Evolutionary conservation across 148 eudicot genomes (phyloP).

Genomic region (Polygonum maritimum): DNA sequence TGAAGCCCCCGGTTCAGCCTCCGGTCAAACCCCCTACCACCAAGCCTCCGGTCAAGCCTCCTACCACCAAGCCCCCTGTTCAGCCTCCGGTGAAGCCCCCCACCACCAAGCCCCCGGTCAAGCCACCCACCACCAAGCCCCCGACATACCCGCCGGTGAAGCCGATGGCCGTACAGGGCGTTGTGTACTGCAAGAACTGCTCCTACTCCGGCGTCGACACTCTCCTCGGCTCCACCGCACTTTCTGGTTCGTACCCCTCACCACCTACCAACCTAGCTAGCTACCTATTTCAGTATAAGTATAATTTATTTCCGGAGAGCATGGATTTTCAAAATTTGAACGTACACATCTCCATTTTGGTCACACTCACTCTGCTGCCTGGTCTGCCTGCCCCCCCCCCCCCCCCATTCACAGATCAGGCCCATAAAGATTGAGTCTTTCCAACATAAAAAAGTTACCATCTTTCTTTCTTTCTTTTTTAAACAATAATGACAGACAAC

Average conservation of each 20-base stretch:
- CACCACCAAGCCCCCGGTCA: not conserved
- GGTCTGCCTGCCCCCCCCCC: too few species aligned
- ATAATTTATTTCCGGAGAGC: not conserved
- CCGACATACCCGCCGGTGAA: not conserved
- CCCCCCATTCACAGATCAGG: too few species aligned
- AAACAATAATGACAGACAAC: not conserved
- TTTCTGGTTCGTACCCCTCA: conserved; percentile 4
- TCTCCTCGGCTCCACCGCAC: conserved; percentile 14
- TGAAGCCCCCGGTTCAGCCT: too few species aligned
- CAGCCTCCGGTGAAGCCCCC: conserved; percentile 6
- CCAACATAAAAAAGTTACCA: too few species aligned
- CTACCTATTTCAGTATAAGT: too few species aligned
- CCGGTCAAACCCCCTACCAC: not conserved
- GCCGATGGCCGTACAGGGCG: conserved; percentile 17
- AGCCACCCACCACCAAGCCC: not conserved
- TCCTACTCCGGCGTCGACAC: conserved; percentile 9
- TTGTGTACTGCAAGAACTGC: conserved; percentile 22
- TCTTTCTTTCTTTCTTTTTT: too few species aligned
- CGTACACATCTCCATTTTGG: not conserved
- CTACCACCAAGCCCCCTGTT: not conserved
- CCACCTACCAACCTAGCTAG: too few species aligned
- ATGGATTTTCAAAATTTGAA: not conserved
- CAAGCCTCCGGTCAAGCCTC: not conserved
- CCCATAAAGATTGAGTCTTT: too few species aligned
- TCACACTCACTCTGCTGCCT: too few species aligned